Conservation (phyloP, 768 basidiomycete genomes). For the Neoboletus subvelutipes region DNA sequence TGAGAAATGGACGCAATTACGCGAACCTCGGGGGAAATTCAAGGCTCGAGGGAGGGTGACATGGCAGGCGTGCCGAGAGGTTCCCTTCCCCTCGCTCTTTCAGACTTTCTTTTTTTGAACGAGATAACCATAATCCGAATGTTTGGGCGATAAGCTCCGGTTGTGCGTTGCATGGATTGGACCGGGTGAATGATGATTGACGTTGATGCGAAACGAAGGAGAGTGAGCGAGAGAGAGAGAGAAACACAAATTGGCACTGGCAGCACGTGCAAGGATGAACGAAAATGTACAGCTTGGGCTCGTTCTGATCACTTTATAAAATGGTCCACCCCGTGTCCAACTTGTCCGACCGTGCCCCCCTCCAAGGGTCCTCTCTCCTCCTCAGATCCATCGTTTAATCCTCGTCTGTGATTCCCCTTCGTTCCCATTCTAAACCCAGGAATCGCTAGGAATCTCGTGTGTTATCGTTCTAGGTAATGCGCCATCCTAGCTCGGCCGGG, state of each 20-base stretch:
- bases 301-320: slow-evolving; percentile 30
- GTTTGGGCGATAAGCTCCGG: slow-evolving; percentile 1
- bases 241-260: background rate
- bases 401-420: background rate
- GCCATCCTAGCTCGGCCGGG: background rate
- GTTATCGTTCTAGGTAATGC: slow-evolving; percentile 1
- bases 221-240: background rate
- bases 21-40: background rate
- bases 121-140: background rate
- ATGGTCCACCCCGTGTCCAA: slow-evolving; percentile 17
- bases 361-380: background rate
- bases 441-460: background rate
- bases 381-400: background rate
- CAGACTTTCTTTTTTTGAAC: background rate
- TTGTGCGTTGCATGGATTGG: background rate
- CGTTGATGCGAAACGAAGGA: background rate
- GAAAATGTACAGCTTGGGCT: slow-evolving; percentile 27
- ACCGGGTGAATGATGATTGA: background rate
- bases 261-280: slow-evolving; percentile 25
- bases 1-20: background rate
- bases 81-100: too few species aligned
- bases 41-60: background rate
- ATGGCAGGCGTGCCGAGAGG: background rate
- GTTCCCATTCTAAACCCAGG: background rate
- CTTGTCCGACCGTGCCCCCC: background rate